Percentiles rank a stretch among this genome's conserved stretches.
phyloP scores from a whole-genome alignment of 2,329 filamentous ascomycete species.

The Arachnopeziza araneosa region DNA sequence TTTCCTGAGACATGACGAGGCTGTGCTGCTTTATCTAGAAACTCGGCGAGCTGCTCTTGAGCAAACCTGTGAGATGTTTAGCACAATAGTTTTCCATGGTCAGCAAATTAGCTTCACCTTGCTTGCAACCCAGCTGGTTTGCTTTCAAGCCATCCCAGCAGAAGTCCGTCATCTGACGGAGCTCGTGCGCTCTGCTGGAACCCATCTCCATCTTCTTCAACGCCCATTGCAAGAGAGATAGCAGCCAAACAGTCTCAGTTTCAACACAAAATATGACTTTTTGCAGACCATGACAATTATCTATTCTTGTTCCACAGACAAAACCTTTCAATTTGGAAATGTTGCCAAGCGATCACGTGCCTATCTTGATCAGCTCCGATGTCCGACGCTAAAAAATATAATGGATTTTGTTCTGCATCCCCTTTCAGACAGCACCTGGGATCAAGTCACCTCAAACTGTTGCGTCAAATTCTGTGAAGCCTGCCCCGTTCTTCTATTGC shows the following conservation, averaged over 20 bases:
- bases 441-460: neutral
- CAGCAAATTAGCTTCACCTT: conserved; percentile 32
- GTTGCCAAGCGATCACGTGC: too few species aligned
- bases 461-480: neutral
- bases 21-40: conserved; percentile 32
- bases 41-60: conserved; percentile 15
- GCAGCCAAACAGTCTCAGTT: neutral
- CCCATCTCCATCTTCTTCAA: neutral
- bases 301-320: neutral
- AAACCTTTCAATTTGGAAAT: too few species aligned
- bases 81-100: conserved; percentile 2
- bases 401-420: neutral
- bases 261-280: neutral
- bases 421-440: neutral
- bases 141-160: conserved; percentile 39
- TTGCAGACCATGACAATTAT: neutral
- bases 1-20: conserved; percentile 51
- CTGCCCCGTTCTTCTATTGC: neutral
- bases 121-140: conserved; percentile 32
- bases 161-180: conserved; percentile 21
- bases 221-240: neutral
- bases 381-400: too few species aligned
- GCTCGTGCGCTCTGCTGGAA: neutral
- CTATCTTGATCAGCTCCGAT: too few species aligned
- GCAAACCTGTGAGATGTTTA: conserved; percentile 4